Percentiles rank a stretch among this genome's conserved stretches.
Evolutionary conservation across 2,329 filamentous ascomycete genomes (phyloP).

Genomic region (Elsinoe ampelina): DNA sequence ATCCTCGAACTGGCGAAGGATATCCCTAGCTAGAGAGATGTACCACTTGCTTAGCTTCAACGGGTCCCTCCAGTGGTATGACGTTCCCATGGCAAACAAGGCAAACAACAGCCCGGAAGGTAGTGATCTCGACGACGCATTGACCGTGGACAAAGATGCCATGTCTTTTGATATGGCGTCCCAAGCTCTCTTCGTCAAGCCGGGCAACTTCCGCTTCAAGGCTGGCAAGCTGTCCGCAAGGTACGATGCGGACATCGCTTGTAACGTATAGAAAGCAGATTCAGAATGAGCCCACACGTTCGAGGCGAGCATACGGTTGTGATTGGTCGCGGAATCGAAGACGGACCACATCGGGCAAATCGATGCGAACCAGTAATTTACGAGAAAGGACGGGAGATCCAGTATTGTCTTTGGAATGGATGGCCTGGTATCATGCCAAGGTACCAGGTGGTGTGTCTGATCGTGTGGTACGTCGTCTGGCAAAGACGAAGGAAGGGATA

Average conservation of each 20-base stretch:
- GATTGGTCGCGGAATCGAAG: slow-evolving; percentile 17
- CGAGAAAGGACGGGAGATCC: slow-evolving; percentile 15
- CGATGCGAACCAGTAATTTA: slow-evolving; percentile 18
- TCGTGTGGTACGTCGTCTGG: too few relatives aligned
- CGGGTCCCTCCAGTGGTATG: slow-evolving; percentile 17
- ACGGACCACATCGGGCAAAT: slow-evolving; percentile 19
- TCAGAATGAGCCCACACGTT: slow-evolving; percentile 16
- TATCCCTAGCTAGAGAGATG: slow-evolving; percentile 13
- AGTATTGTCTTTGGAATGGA: slow-evolving; percentile 4
- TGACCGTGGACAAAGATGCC: background rate
- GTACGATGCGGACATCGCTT: slow-evolving; percentile 17
- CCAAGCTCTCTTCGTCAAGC: slow-evolving; percentile 7
- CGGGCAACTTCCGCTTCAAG: slow-evolving; percentile 12
- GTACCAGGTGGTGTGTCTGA: too few relatives aligned
- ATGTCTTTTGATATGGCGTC: slow-evolving; percentile 11
- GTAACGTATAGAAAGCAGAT: slow-evolving; percentile 15
- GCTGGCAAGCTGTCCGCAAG: slow-evolving; percentile 16
- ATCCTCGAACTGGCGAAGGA: slow-evolving; percentile 7
- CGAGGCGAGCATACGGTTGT: slow-evolving; percentile 16
- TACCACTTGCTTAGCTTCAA: slow-evolving; percentile 15
- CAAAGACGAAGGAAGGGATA: too few relatives aligned
- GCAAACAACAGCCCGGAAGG: slow-evolving; percentile 16
- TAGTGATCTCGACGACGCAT: background rate
- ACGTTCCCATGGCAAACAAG: slow-evolving; percentile 18
- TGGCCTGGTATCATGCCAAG: background rate